These are phyloP conservation scores for Haplosporangium sp. DNA, from an alignment of 371 early-diverging fungal genomes.

Conservation along the genomic window DNA sequence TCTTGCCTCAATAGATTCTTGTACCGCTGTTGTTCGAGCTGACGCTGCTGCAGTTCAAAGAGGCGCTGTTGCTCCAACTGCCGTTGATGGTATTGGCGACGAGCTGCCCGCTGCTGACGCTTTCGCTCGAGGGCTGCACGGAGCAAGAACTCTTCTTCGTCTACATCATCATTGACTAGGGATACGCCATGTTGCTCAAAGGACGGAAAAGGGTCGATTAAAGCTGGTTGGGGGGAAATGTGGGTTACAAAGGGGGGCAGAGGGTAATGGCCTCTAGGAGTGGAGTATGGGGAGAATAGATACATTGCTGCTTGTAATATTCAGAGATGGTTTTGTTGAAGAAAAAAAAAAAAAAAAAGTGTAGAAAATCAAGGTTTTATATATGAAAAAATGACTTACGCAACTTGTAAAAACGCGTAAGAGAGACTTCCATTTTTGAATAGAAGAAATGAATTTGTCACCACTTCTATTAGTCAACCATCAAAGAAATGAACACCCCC, in stretches of 20 bases:
- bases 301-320: too few relatives aligned
- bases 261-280: neutral
- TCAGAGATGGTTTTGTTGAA: too few relatives aligned
- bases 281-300: neutral
- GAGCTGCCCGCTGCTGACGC: slow-evolving; percentile 30
- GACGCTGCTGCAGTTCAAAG: slow-evolving; percentile 10
- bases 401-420: neutral
- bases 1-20: slow-evolving; percentile 16
- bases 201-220: neutral
- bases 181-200: neutral
- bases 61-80: slow-evolving; percentile 12
- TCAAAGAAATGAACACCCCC: neutral
- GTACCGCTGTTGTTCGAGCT: slow-evolving; percentile 18
- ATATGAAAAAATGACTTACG: neutral
- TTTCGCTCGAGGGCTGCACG: slow-evolving; percentile 46
- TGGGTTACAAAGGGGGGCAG: neutral
- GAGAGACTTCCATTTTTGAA: neutral
- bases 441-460: neutral
- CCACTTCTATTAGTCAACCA: neutral
- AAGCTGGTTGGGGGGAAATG: neutral
- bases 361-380: too few relatives aligned
- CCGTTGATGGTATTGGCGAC: slow-evolving; percentile 30
- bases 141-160: slow-evolving; percentile 46
- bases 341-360: too few relatives aligned
- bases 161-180: slow-evolving; percentile 16